A percentile compares a stretch with the other conserved stretches of the same genome.
phyloP scores from a whole-genome alignment of 2,329 filamentous ascomycete species.

The Nannizziopsis barbatae region DNA sequence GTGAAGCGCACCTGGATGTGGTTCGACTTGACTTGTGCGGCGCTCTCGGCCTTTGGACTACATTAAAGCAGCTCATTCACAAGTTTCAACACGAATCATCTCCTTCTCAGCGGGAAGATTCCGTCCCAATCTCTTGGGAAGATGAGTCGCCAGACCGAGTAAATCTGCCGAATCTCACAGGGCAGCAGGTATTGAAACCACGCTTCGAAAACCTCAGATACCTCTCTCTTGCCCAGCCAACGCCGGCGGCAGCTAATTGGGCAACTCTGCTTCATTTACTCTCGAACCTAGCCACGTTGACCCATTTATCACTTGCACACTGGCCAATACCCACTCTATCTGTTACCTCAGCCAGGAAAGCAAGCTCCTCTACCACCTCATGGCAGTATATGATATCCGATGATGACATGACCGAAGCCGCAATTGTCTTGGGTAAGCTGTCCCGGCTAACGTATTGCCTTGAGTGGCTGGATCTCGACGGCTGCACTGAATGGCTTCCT shows the following conservation, averaged over 20 bases:
- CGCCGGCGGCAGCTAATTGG: slow-evolving; percentile 41
- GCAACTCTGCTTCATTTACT: slow-evolving; percentile 44
- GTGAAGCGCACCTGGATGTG: slow-evolving; percentile 33
- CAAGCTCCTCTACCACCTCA: background rate
- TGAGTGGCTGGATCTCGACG: slow-evolving; percentile 52
- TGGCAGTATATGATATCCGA: slow-evolving; percentile 30
- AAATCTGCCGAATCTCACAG: slow-evolving; percentile 10
- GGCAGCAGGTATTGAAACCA: slow-evolving; percentile 20
- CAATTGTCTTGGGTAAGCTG: slow-evolving; percentile 45
- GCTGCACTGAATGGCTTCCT: slow-evolving; percentile 45
- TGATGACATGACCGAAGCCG: slow-evolving; percentile 46
- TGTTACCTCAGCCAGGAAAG: slow-evolving; percentile 34
- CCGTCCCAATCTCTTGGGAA: slow-evolving; percentile 34
- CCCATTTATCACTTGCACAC: slow-evolving; percentile 51
- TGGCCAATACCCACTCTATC: slow-evolving; percentile 52
- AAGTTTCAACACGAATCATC: slow-evolving; percentile 30
- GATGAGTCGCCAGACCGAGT: slow-evolving; percentile 17
- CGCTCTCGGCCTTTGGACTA: slow-evolving; percentile 40
- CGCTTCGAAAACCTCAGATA: slow-evolving; percentile 46
- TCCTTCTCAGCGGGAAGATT: background rate
- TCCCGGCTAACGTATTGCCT: slow-evolving; percentile 47
- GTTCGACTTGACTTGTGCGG: slow-evolving; percentile 43
- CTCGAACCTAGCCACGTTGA: slow-evolving; percentile 44
- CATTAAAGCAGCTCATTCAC: slow-evolving; percentile 37
- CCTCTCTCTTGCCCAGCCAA: slow-evolving; percentile 46